Evolutionary conservation across 2,329 filamentous ascomycete genomes (phyloP), one percentile per base, ranked within the genome.

Genomic region (Epichloe glyceriae): DNA sequence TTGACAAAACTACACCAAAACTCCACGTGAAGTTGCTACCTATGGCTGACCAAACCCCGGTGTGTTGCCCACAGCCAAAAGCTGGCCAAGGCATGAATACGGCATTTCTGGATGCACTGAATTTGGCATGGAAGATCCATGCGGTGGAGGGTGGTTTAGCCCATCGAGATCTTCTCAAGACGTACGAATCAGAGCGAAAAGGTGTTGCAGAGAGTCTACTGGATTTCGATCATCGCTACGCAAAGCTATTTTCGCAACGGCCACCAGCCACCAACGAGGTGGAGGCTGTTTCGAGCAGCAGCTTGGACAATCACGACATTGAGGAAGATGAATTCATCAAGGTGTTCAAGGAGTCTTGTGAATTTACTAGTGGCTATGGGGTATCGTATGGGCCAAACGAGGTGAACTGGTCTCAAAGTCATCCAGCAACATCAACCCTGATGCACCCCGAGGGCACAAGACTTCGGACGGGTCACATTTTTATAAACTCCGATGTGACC

Each of bases 71-170:
- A 75, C 60, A 81, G 78, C 84, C 84, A 38, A 88, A 87, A 70
- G 85, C 84, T 34, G 85, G 85, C 1, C 85, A 88, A 65, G 85
- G 85, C 33, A 88, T 88, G 85, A 88, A 88, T 61, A 85, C 85
- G 0, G 84, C 83, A 3, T 88, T 88, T 68, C 72, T 86, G 48
- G 85, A 91, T 58, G 88, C 88, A 0, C 79, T 88, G 53, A 97
- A 96, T 66, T 74, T 97, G 40, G 90, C 90, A 7, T 97, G 90
- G 90, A 97, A 97, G 72, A 86, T 96, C 48, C 90, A 95, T 63
- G 82, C 86, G 37, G 91, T 96, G 10, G 89, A 95, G 64, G 75
- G 77, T 26, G 88, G 88, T 12, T 87, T 95, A 57, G 87, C 88
- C 1, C 70, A 82, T 33, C 83, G 86, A 54, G 78, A 79, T 3